phyloP scores from a whole-genome alignment of 345 rosid genomes.

The Arabis alpina region DNA sequence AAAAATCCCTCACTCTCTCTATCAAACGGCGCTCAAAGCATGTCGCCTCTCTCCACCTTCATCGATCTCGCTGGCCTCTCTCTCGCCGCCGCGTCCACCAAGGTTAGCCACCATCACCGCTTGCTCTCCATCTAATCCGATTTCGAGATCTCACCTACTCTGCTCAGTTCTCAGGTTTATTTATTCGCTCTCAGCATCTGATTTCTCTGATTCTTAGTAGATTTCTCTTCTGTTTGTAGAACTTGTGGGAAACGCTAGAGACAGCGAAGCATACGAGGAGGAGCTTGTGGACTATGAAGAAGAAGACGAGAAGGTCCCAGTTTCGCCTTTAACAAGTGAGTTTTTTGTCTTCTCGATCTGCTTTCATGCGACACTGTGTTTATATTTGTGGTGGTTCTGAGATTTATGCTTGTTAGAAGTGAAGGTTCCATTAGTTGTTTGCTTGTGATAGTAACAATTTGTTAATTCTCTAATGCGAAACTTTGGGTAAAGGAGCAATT shows the following conservation, averaged over 20 bases:
- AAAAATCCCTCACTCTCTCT: too few relatives aligned
- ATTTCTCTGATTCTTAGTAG: neutral
- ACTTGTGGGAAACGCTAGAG: constrained; percentile 81
- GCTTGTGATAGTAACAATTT: neutral
- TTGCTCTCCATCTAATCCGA: too few relatives aligned
- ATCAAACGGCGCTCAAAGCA: too few relatives aligned
- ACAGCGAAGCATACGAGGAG: constrained; percentile 96
- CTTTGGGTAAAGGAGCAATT: neutral
- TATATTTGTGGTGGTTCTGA: neutral
- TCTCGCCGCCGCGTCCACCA: too few relatives aligned
- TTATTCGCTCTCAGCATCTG: neutral
- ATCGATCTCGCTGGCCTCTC: too few relatives aligned
- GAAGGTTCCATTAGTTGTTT: too few relatives aligned
- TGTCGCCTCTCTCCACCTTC: too few relatives aligned
- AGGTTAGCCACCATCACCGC: too few relatives aligned
- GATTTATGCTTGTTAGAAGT: neutral
- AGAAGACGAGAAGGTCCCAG: constrained; percentile 87
- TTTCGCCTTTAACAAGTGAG: constrained; percentile 89
- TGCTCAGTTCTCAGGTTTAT: constrained; percentile 44
- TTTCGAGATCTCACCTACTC: constrained; percentile 23
- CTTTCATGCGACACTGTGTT: neutral
- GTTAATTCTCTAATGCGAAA: neutral
- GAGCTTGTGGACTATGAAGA: constrained; percentile 98
- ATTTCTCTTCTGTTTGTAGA: constrained; percentile 6
- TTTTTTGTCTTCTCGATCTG: neutral